Evolutionary conservation across 176 grass and related monocot species (phyloP).

Genomic region (Ananas comosus): DNA sequence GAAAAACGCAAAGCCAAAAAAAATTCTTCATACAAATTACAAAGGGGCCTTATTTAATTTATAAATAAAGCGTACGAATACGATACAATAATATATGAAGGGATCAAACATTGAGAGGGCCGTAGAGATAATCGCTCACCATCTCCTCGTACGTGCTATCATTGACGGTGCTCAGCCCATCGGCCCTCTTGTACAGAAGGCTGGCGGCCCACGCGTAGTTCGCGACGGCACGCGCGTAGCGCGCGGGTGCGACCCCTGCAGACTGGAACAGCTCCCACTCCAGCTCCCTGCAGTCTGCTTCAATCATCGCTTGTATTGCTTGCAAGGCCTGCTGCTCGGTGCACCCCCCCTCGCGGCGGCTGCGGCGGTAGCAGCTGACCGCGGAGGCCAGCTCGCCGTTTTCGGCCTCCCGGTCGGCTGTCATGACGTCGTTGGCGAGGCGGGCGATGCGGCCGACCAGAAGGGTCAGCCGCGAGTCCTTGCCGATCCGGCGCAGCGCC

Average conservation of each 20-base stretch:
- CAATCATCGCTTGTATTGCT: neutral
- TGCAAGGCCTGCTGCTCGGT: neutral
- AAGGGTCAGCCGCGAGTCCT: neutral
- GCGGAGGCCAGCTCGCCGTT: neutral
- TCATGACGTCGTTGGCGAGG: neutral
- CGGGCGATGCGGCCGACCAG: neutral
- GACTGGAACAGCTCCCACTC: conserved; percentile 7
- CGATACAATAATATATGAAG: too few relatives aligned
- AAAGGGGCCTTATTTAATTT: too few relatives aligned
- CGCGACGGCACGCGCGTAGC: neutral
- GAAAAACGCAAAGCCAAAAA: too few relatives aligned
- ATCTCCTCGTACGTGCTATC: neutral
- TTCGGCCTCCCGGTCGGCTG: neutral
- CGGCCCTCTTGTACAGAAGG: conserved; percentile 1
- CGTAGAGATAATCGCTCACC: neutral
- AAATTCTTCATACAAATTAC: too few relatives aligned
- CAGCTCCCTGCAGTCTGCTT: neutral
- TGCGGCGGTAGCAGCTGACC: neutral
- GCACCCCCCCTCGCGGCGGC: neutral
- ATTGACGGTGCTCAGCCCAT: neutral
- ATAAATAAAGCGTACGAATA: too few relatives aligned
- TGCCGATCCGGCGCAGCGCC: too few relatives aligned
- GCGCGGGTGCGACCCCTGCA: neutral
- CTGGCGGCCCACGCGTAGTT: neutral
- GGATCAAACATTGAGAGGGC: neutral